Percentiles rank a stretch among this genome's conserved stretches.
Evolutionary conservation across 1,139 yeast species (phyloP).

Genomic region (Candida pseudoviswanathii): DNA sequence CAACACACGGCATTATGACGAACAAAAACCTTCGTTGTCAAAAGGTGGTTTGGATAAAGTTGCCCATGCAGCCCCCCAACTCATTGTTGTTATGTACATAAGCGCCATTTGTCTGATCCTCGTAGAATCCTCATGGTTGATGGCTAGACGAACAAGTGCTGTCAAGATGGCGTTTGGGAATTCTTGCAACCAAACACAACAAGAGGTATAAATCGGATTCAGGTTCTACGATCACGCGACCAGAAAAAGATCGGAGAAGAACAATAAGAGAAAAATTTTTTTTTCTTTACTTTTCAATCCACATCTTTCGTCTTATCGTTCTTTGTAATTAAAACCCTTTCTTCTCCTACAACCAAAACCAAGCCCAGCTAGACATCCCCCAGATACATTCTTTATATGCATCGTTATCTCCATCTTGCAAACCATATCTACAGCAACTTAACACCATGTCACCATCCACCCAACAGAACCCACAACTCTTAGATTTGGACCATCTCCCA

Average conservation of each 20-base stretch:
- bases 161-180: too few species aligned
- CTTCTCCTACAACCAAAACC: background rate
- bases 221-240: background rate
- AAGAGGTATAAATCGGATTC: background rate
- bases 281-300: background rate
- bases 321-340: background rate
- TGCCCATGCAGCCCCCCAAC: too few species aligned
- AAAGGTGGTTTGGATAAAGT: too few species aligned
- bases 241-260: background rate
- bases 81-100: too few species aligned
- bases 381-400: constrained; percentile 6
- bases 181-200: background rate
- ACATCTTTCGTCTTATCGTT: background rate
- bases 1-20: too few species aligned
- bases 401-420: constrained; percentile 1
- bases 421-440: background rate
- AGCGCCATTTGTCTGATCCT: too few species aligned
- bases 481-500: constrained; percentile 5
- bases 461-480: constrained; percentile 4
- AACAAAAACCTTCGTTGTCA: too few species aligned
- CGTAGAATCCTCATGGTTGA: too few species aligned
- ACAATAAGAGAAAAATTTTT: background rate
- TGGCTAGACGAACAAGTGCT: too few species aligned
- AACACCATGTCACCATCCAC: constrained; percentile 3
- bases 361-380: background rate